Conservation (phyloP, 805 yeast species). For the Ogataea salicorniae region DNA sequence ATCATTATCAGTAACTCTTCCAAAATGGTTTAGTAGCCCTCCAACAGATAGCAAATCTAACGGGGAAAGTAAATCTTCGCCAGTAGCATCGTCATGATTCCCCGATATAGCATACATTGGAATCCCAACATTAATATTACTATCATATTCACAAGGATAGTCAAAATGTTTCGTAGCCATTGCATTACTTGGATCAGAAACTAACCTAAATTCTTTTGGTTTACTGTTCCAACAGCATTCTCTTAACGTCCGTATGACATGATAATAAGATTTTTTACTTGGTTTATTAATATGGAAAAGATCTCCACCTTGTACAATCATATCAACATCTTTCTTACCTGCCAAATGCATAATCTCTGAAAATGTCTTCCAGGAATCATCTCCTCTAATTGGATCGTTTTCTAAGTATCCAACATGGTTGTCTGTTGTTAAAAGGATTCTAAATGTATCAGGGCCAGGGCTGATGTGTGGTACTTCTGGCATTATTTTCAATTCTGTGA, state of each 20-base stretch:
- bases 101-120: conserved; percentile 94
- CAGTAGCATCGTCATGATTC: conserved; percentile 95
- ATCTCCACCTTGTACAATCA: conserved; percentile 91
- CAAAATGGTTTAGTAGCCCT: conserved; percentile 87
- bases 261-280: conserved; percentile 75
- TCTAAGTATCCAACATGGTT: conserved; percentile 95
- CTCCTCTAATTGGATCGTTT: conserved; percentile 82
- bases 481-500: conserved; percentile 19
- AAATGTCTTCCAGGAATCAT: conserved; percentile 85
- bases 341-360: conserved; percentile 79
- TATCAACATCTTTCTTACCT: conserved; percentile 66
- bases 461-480: conserved; percentile 38
- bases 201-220: conserved; percentile 78
- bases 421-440: conserved; percentile 84
- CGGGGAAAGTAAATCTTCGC: conserved; percentile 76
- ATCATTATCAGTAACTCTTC: conserved; percentile 72
- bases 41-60: conserved; percentile 76
- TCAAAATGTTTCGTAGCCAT: conserved; percentile 57
- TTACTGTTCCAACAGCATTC: conserved; percentile 74
- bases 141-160: conserved; percentile 83
- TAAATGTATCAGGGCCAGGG: conserved; percentile 60
- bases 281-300: conserved; percentile 90
- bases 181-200: conserved; percentile 70
- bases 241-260: conserved; percentile 70
- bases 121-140: conserved; percentile 78